A percentile compares a stretch with the other conserved stretches of the same genome.
These are phyloP conservation scores for Sordariomycetes sp. DNA, from an alignment of 2,329 filamentous ascomycete genomes.

Conservation along the genomic window DNA sequence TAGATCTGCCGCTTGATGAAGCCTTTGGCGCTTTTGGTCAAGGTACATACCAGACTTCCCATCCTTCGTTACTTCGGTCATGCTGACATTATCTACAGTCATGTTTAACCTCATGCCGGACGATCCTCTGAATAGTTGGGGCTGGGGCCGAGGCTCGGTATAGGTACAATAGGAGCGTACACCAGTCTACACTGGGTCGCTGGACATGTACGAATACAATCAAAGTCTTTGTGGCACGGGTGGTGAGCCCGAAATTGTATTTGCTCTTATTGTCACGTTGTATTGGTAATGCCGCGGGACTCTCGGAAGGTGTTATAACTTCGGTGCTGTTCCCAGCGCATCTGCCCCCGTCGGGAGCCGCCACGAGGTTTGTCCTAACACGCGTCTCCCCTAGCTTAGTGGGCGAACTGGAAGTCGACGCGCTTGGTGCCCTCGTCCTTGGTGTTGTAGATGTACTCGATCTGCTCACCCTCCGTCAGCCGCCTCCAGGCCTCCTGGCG, in stretches of 20 bases:
- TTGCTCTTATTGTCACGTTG: no score
- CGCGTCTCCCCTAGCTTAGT: constrained; percentile 17
- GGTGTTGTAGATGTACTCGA: constrained; percentile 35
- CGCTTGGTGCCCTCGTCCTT: constrained; percentile 43
- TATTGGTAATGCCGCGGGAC: no score
- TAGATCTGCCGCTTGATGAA: constrained; percentile 8
- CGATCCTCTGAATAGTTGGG: constrained; percentile 6
- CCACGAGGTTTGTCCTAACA: neutral
- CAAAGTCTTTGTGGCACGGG: no score
- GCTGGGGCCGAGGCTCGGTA: constrained; percentile 6
- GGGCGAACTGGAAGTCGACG: constrained; percentile 41
- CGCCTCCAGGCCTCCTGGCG: constrained; percentile 30
- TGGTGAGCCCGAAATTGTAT: no score
- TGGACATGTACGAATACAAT: no score
- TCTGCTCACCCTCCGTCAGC: constrained; percentile 31
- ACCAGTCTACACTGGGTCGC: no score
- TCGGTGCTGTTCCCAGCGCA: neutral
- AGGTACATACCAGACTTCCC: neutral
- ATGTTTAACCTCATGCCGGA: constrained; percentile 7
- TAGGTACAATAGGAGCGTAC: neutral
- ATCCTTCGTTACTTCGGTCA: neutral
- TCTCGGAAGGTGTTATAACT: no score
- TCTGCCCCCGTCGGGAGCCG: neutral
- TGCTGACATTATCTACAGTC: constrained; percentile 1
- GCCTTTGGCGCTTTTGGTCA: constrained; percentile 9